Evolutionary conservation across 1,284 basidiomycete genomes (phyloP).

Genomic region (Grifola frondosa): DNA sequence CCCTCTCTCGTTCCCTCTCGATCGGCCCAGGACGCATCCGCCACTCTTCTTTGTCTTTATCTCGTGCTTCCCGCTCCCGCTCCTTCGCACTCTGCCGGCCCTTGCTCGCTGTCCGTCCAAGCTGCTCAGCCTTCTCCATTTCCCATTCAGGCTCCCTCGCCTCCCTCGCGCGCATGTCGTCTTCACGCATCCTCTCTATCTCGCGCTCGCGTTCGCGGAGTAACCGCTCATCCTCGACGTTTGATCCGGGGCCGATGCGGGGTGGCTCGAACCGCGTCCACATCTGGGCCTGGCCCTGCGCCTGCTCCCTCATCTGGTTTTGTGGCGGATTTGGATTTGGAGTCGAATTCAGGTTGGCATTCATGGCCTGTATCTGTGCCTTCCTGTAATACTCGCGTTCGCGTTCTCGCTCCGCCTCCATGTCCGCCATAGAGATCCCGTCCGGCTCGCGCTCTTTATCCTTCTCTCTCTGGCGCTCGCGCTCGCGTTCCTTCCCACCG

Average conservation of each 20-base stretch:
- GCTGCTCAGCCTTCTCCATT: slow-evolving; percentile 7
- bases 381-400: slow-evolving; percentile 16
- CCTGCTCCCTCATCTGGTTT: slow-evolving; percentile 1
- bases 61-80: slow-evolving; percentile 17
- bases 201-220: slow-evolving; percentile 10
- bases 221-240: slow-evolving; percentile 14
- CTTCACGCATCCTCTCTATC: slow-evolving; percentile 11
- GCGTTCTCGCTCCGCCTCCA: slow-evolving; percentile 8
- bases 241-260: slow-evolving; percentile 5
- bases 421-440: slow-evolving; percentile 9
- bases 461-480: slow-evolving; percentile 10
- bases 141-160: slow-evolving; percentile 13
- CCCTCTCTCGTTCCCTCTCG: slow-evolving; percentile 16
- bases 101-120: slow-evolving; percentile 5
- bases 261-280: slow-evolving; percentile 21
- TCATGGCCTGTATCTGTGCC: slow-evolving; percentile 1
- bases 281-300: slow-evolving; percentile 7
- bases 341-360: too few species aligned
- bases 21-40: slow-evolving; percentile 10
- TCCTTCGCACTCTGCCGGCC: slow-evolving; percentile 15
- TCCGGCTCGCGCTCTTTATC: slow-evolving; percentile 14
- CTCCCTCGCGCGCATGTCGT: slow-evolving; percentile 6
- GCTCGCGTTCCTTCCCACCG: slow-evolving; percentile 8
- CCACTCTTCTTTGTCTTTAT: slow-evolving; percentile 16
- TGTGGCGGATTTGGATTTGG: slow-evolving; percentile 12